phyloP scores from a whole-genome alignment of 202 grass and related monocot species.

The Digitaria exilis region DNA sequence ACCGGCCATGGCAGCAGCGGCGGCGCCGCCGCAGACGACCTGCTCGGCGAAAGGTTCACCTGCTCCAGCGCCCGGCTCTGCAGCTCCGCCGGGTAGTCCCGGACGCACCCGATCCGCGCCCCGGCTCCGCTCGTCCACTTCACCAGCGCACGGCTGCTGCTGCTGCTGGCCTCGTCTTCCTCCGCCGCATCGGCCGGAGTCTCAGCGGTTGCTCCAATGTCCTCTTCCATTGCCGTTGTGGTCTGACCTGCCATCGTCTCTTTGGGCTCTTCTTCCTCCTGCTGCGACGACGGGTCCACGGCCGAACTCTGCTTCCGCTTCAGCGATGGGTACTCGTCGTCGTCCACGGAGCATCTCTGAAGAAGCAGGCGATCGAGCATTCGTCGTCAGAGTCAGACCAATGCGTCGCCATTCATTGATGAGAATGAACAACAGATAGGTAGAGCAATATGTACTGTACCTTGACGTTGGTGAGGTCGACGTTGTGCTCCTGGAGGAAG shows the following conservation, averaged over 20 bases:
- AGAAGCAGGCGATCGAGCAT: neutral
- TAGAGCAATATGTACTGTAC: slow-evolving; percentile 16
- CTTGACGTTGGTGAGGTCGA: slow-evolving; percentile 73
- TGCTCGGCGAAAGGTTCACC: slow-evolving; percentile 62
- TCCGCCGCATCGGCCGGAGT: neutral
- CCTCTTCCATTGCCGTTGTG: neutral
- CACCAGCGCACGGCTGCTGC: neutral
- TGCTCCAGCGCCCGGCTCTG: slow-evolving; percentile 67
- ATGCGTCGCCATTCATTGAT: neutral
- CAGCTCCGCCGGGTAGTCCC: slow-evolving; percentile 68
- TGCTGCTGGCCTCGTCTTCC: neutral
- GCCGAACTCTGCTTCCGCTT: neutral
- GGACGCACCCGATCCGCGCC: slow-evolving; percentile 69
- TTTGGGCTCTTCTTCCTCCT: neutral
- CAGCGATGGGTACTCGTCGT: slow-evolving; percentile 49
- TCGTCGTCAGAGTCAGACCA: neutral
- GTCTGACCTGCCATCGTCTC: too few species aligned
- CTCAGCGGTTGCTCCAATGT: neutral
- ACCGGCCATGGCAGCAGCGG: slow-evolving; percentile 39
- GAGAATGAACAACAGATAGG: neutral
- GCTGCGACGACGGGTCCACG: neutral
- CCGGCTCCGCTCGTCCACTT: slow-evolving; percentile 61
- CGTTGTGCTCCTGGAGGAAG: slow-evolving; percentile 66
- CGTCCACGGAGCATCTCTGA: slow-evolving; percentile 72
- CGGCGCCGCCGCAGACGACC: neutral